These are phyloP conservation scores for Aspergillus calidoustus DNA, from an alignment of 2,329 filamentous ascomycete species.

Conservation along the genomic window DNA sequence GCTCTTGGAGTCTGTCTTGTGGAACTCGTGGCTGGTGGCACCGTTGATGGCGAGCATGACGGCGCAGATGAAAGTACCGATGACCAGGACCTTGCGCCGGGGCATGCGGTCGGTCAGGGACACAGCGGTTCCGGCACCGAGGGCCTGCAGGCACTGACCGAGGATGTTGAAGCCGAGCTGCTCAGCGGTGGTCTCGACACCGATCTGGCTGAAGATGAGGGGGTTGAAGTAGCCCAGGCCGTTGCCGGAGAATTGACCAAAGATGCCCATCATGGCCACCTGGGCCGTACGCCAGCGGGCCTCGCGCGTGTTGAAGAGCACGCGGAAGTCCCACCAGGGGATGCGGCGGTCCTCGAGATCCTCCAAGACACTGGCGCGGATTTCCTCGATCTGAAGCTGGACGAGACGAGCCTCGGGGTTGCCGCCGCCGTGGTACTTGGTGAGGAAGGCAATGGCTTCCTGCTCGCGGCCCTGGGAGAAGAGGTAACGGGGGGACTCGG, in stretches of 20 bases:
- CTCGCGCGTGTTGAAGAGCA: not conserved
- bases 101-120: constrained; percentile 52
- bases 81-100: constrained; percentile 52
- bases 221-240: constrained; percentile 18
- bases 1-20: not conserved
- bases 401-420: not conserved
- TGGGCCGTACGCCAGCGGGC: constrained; percentile 14
- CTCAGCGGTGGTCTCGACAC: constrained; percentile 13
- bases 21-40: constrained; percentile 5
- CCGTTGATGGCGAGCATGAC: constrained; percentile 13
- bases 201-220: constrained; percentile 12
- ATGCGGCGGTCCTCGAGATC: not conserved
- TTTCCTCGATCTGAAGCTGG: not conserved
- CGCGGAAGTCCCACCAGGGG: not conserved
- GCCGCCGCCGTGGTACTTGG: not conserved
- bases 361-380: not conserved
- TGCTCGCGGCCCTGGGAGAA: not conserved
- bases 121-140: constrained; percentile 51
- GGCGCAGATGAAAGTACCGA: constrained; percentile 44
- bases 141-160: constrained; percentile 52
- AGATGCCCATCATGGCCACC: constrained; percentile 16
- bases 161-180: constrained; percentile 41
- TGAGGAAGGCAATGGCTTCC: not conserved
- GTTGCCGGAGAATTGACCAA: constrained; percentile 18
- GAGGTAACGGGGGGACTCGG: not conserved